A percentile compares a stretch with the other conserved stretches of the same genome.
Conservation (phyloP, 148 eudicot species). For the Amaranthus palmeri region DNA sequence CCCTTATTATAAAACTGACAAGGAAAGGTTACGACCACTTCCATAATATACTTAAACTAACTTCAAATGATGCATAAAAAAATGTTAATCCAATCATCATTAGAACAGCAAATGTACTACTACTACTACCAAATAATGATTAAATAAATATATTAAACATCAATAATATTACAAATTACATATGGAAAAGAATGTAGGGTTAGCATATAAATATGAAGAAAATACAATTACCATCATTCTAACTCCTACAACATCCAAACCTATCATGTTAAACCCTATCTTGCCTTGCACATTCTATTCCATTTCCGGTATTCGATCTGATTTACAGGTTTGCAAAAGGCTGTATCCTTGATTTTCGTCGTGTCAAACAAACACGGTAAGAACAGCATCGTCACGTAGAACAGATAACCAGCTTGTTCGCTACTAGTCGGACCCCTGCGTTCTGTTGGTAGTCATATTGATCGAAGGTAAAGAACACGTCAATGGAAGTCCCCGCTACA, state of each 20-base stretch:
- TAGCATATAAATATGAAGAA: conserved; percentile 4
- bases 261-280: not conserved
- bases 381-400: conserved; percentile 29
- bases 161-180: too few species aligned
- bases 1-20: too few species aligned
- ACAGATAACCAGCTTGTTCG: conserved; percentile 61
- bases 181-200: not conserved
- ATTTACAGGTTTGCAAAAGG: conserved; percentile 16
- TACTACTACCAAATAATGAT: too few species aligned
- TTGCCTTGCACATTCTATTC: conserved; percentile 7
- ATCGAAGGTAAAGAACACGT: conserved; percentile 66
- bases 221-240: conserved; percentile 2
- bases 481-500: conserved; percentile 48
- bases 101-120: too few species aligned
- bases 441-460: conserved; percentile 72
- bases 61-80: too few species aligned
- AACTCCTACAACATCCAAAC: not conserved
- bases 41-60: too few species aligned
- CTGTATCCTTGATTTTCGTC: not conserved
- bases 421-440: conserved; percentile 81
- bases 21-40: too few species aligned
- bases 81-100: too few species aligned
- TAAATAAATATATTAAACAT: too few species aligned
- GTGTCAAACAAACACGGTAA: not conserved
- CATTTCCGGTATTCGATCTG: not conserved